Percentiles rank a stretch among this genome's conserved stretches.
phyloP scores from a whole-genome alignment of 2,329 filamentous ascomycete genomes.

The Diaporthe vexans region DNA sequence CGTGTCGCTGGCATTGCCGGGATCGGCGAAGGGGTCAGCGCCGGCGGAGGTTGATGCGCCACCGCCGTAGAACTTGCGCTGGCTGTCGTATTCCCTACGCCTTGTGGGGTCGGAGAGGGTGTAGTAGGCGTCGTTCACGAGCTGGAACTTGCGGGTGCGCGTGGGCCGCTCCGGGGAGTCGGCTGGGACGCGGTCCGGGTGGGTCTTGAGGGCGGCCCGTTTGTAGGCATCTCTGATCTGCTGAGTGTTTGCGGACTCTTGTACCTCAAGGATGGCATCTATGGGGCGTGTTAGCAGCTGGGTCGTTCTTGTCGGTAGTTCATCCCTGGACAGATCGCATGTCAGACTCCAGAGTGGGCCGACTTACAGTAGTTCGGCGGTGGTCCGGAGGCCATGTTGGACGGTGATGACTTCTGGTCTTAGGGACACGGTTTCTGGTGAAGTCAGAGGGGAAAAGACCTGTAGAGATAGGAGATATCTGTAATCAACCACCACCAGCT shows the following conservation, averaged over 20 bases:
- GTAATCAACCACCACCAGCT: background rate
- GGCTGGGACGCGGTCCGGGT: conserved; percentile 89
- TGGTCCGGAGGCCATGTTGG: conserved; percentile 52
- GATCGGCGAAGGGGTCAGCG: conserved; percentile 63
- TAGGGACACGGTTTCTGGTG: background rate
- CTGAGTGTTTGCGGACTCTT: conserved; percentile 80
- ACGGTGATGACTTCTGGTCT: background rate
- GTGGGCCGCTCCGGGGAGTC: conserved; percentile 85
- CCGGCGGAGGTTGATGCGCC: conserved; percentile 57
- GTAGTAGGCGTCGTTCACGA: conserved; percentile 61
- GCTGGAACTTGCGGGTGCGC: conserved; percentile 76
- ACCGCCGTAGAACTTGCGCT: conserved; percentile 71
- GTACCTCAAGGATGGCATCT: conserved; percentile 83
- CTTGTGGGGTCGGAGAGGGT: conserved; percentile 82
- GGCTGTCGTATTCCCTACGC: conserved; percentile 86
- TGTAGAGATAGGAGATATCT: background rate
- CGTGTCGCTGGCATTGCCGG: conserved; percentile 55
- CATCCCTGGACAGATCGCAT: background rate
- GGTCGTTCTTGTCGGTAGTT: background rate
- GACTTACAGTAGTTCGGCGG: conserved; percentile 72
- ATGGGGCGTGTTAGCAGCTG: conserved; percentile 41
- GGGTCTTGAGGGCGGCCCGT: conserved; percentile 90
- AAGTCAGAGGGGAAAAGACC: background rate
- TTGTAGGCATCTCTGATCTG: conserved; percentile 97
- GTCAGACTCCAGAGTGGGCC: conserved; percentile 15